phyloP scores from a whole-genome alignment of 2,329 filamentous ascomycete species.

The Calycina herbarum region DNA sequence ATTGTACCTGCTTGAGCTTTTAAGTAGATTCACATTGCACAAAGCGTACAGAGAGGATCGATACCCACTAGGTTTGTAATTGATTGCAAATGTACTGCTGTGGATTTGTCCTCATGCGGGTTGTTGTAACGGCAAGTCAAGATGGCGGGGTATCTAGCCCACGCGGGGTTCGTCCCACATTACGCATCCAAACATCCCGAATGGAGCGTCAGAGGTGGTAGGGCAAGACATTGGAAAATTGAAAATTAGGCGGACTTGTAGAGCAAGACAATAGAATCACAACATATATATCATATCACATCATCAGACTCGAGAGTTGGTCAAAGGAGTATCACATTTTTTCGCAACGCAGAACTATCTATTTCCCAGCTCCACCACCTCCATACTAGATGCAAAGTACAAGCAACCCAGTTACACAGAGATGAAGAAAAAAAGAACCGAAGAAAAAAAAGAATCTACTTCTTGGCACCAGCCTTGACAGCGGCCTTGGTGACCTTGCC shows the following conservation, averaged over 20 bases:
- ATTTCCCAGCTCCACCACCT: conserved; percentile 15
- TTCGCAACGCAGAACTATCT: conserved; percentile 17
- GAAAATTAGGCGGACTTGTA: not conserved
- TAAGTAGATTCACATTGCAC: not conserved
- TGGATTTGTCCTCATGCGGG: not conserved
- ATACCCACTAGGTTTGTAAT: not conserved
- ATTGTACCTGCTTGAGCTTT: not conserved
- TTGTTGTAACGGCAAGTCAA: not conserved
- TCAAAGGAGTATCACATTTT: conserved; percentile 11
- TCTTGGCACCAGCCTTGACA: conserved; percentile 42
- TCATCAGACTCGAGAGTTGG: not conserved
- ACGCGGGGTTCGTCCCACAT: not conserved
- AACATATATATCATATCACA: not conserved
- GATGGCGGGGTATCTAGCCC: not conserved
- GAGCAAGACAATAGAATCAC: not conserved
- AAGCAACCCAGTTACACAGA: conserved; percentile 7
- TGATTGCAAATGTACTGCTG: not conserved
- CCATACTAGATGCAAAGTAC: conserved; percentile 13
- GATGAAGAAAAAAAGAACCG: conserved; percentile 10
- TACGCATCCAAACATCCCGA: not conserved
- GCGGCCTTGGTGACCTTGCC: conserved; percentile 43
- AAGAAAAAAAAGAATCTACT: conserved; percentile 31
- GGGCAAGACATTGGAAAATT: too few species aligned
- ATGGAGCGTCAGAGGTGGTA: too few species aligned
- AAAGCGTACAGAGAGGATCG: not conserved